Base-by-base conservation (phyloP, 129 eudicot genomes). In the Centrapalus pauciflorus region DNA sequence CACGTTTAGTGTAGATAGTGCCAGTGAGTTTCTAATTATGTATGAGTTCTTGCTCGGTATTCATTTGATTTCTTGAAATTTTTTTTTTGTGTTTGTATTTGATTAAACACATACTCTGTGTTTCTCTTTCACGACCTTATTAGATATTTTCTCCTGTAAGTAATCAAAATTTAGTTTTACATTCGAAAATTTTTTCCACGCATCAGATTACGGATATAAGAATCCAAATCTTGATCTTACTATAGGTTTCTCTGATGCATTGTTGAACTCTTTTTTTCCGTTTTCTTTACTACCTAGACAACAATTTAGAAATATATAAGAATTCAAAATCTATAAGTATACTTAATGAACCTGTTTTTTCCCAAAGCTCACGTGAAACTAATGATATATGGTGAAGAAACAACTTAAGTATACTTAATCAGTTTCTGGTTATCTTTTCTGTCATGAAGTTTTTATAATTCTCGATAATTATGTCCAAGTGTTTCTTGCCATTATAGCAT, bases 101-200 rank as follows among this genome's bases (percentile, higher is more conserved):
- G 89, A 84, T 70, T 91, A 96, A 9, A 58, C 58, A 25, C 95
- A 77, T 75, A 66, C 79, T 69, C 79, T 78, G 46, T 75, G 90
- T 35, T 76, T 81, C 82, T 79, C 88, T 61, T 85, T 77, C 46
- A 30, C 64, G 7, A 20, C 66, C 62, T 59, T 40, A 69, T 66
- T 77, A 40, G 13, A 34, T 58, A 43, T 59, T 64, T 78, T 79
- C 58, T 60, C 88, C 90, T 76, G 93, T 67, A 69, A 83, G 74
- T 63, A 35, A 19, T 43, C 1, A 25, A 52, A 64, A 56, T 9
- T 77, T 70, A 35, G 66, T 14, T 75, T 0, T 33, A 38, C 4
- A 38, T 73, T 3, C 17, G 7, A 56, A 10, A n/a, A 55, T 74
- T 13, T 48, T 35, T 25, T 30, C 17, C 25, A 4, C 11, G n/a